These are phyloP conservation scores for Piromyces sp. DNA, from an alignment of 192 early-diverging fungal species.

Conservation along the genomic window DNA sequence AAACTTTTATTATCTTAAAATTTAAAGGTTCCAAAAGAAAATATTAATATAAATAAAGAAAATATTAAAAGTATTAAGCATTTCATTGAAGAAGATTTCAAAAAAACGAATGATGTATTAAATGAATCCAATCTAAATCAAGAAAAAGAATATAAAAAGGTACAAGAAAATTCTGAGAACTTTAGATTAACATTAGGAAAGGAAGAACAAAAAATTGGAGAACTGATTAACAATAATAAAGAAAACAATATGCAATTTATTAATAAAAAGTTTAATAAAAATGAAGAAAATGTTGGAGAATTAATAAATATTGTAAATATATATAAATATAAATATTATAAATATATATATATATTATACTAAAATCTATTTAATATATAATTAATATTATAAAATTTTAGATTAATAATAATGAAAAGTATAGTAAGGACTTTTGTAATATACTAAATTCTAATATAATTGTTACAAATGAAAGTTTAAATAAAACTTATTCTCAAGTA, in stretches of 20 bases:
- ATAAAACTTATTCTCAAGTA: neutral
- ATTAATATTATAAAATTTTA: neutral
- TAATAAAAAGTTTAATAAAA: neutral
- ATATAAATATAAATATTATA: neutral
- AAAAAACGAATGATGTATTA: neutral
- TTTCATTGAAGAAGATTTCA: neutral
- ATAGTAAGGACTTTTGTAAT: neutral
- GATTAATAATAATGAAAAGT: neutral
- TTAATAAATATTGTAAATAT: neutral
- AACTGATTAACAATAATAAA: neutral
- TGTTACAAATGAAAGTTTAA: neutral
- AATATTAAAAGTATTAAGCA: neutral
- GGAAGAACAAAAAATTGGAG: neutral
- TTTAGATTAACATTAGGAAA: neutral
- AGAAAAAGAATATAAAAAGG: neutral
- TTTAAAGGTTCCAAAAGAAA: neutral
- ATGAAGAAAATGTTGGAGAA: neutral
- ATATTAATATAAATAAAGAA: neutral
- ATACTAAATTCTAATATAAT: neutral
- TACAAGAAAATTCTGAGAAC: neutral
- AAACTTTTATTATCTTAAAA: no score
- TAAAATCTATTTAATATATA: no score
- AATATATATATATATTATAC: neutral
- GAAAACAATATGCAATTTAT: neutral
- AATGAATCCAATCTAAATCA: neutral